Base-by-base conservation (phyloP, 1,284 basidiomycete genomes). In the Tylopilus sp. region DNA sequence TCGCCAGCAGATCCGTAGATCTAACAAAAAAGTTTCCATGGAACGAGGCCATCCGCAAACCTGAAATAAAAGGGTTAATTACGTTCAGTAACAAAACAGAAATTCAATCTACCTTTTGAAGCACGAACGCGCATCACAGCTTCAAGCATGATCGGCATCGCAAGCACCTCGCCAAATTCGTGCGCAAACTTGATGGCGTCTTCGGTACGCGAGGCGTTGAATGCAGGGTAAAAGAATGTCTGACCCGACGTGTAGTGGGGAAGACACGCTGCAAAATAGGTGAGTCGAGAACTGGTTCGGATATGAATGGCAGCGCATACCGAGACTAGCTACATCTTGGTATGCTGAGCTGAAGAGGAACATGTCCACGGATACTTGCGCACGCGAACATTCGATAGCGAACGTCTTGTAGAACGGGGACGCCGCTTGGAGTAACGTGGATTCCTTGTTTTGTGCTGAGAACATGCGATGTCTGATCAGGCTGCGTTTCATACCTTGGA, bases 11-110 rank as follows among this genome's bases (percentile, higher is more conserved):
- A 72, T 99, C 97, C 29, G 96, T 98, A 11, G 95, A 97, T 44
- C 97, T 87, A 46, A 98, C 94, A 69, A 99, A 99, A 76, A 99
- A 99, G 77, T 99, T 99, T 59, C 97, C 97, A 63, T 99, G 94
- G 89, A 97, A 99, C 1, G 92, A 92, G 6, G 93, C 87, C 87
- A 98, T 94, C 51, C 97, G 88, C 48, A 99, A 75, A 51, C 95
- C 91, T 86, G 60, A 28, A 60, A 49, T 50, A 21, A 9, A 26
- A 48, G 2, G 23, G 6, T 59, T 18, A 55, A 53, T 45, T 18
- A 48, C 12, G 31, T 42, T 15, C n/a, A n/a, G 35, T 11, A 25
- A 34, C 43, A 8, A 16, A 6, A 41, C 4, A 28, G 29, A 15
- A 31, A 29, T 16, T 39, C 61, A 1, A 2, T 69, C 30, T 52